Conservation (phyloP, 2,329 filamentous ascomycete genomes). For the Neofusicoccum sp. region DNA sequence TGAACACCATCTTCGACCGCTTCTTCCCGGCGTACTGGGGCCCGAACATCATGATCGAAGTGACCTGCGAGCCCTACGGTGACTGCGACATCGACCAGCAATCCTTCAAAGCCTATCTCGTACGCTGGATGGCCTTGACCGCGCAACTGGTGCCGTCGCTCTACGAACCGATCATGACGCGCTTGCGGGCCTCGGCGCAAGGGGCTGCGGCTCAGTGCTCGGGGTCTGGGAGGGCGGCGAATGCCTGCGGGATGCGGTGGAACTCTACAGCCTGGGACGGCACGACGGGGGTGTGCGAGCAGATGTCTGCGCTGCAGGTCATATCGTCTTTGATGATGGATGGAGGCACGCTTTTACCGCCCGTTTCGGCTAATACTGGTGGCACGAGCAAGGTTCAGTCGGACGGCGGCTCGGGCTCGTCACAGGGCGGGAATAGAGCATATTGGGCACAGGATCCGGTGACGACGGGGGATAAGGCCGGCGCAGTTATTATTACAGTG, state of each 20-base stretch:
- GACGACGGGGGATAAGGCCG: slow-evolving; percentile 43
- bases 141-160: slow-evolving; percentile 62
- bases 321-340: slow-evolving; percentile 50
- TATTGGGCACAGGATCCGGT: slow-evolving; percentile 28
- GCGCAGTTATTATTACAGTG: slow-evolving; percentile 36
- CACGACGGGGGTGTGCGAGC: slow-evolving; percentile 55
- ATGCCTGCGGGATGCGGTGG: slow-evolving; percentile 49
- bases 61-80: slow-evolving; percentile 42
- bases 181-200: slow-evolving; percentile 55
- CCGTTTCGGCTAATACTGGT: slow-evolving; percentile 52
- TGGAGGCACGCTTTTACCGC: slow-evolving; percentile 33
- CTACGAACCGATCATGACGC: slow-evolving; percentile 52
- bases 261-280: slow-evolving; percentile 46
- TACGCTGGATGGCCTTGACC: slow-evolving; percentile 55
- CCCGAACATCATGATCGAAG: slow-evolving; percentile 45
- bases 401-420: slow-evolving; percentile 35
- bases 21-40: slow-evolving; percentile 42
- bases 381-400: slow-evolving; percentile 53
- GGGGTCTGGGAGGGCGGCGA: slow-evolving; percentile 49
- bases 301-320: slow-evolving; percentile 60
- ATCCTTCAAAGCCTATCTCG: slow-evolving; percentile 49
- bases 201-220: slow-evolving; percentile 59
- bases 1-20: slow-evolving; percentile 36
- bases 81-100: slow-evolving; percentile 49
- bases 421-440: not conserved